phyloP scores from a whole-genome alignment of 805 yeast genomes.

The Diddensiella transvaalensis region DNA sequence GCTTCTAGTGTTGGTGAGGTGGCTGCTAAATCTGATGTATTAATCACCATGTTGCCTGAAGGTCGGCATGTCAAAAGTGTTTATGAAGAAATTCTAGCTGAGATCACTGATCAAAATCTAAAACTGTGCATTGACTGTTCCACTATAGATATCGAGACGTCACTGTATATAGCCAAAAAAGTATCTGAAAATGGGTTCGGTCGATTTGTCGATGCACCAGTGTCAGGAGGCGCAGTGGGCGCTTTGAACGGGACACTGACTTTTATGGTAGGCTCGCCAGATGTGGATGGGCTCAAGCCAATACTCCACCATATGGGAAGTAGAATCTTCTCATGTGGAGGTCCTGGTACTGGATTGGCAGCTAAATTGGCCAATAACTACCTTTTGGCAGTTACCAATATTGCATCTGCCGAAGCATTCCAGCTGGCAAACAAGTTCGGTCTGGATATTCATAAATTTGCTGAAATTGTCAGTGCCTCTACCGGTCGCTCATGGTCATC shows the following conservation, averaged over 20 bases:
- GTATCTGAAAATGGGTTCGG: slow-evolving; percentile 39
- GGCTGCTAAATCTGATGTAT: slow-evolving; percentile 27
- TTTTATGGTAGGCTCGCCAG: slow-evolving; percentile 48
- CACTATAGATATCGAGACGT: slow-evolving; percentile 49
- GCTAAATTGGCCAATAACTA: slow-evolving; percentile 54
- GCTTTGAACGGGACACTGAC: slow-evolving; percentile 50
- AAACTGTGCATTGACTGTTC: slow-evolving; percentile 46
- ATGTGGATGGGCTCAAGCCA: slow-evolving; percentile 20
- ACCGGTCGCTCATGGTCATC: slow-evolving; percentile 55
- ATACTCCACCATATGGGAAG: slow-evolving; percentile 44
- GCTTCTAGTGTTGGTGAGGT: slow-evolving; percentile 19
- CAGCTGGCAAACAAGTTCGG: slow-evolving; percentile 49
- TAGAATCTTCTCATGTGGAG: slow-evolving; percentile 48
- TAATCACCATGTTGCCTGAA: slow-evolving; percentile 54
- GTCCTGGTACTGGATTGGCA: slow-evolving; percentile 50
- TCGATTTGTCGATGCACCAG: slow-evolving; percentile 50
- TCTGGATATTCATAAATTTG: slow-evolving; percentile 44
- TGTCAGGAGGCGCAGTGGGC: slow-evolving; percentile 54
- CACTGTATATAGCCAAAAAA: slow-evolving; percentile 38
- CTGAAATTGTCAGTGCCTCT: slow-evolving; percentile 49
- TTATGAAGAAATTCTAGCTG: slow-evolving; percentile 38
- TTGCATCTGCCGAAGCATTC: slow-evolving; percentile 54
- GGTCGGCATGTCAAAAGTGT: slow-evolving; percentile 46
- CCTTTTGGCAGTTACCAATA: slow-evolving; percentile 49
- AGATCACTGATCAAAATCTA: slow-evolving; percentile 21